Evolutionary conservation across 805 yeast genomes (phyloP).

Genomic region (Candida vaughaniae): DNA sequence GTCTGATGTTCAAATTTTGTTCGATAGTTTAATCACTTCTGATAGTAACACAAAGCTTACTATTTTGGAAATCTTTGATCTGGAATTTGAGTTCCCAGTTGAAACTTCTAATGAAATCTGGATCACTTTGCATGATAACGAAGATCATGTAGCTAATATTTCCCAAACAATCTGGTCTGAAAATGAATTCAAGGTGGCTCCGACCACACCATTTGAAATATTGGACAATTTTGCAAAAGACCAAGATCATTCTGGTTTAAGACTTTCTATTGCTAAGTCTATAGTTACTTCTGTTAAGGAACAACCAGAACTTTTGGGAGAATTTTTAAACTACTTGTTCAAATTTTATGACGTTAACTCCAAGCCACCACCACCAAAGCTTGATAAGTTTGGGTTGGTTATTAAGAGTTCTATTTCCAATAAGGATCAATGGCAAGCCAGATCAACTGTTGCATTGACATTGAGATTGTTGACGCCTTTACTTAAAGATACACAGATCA

Average conservation of each 20-base stretch:
- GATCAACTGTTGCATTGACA: slow-evolving; percentile 78
- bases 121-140: slow-evolving; percentile 76
- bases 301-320: slow-evolving; percentile 9
- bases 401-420: slow-evolving; percentile 59
- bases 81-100: slow-evolving; percentile 63
- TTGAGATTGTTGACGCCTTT: slow-evolving; percentile 58
- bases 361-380: slow-evolving; percentile 71
- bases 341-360: slow-evolving; percentile 58
- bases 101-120: slow-evolving; percentile 68
- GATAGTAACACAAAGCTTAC: slow-evolving; percentile 74
- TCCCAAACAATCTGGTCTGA: slow-evolving; percentile 89
- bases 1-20: slow-evolving; percentile 57
- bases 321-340: slow-evolving; percentile 43
- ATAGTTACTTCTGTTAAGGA: slow-evolving; percentile 54
- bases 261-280: slow-evolving; percentile 72
- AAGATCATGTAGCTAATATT: slow-evolving; percentile 54
- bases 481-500: slow-evolving; percentile 40
- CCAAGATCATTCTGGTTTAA: slow-evolving; percentile 56
- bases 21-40: slow-evolving; percentile 57
- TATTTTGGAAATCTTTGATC: slow-evolving; percentile 78
- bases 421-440: slow-evolving; percentile 78
- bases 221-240: slow-evolving; percentile 53
- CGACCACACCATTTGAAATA: slow-evolving; percentile 35
- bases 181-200: slow-evolving; percentile 52
- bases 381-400: slow-evolving; percentile 79